A percentile compares a stretch with the other conserved stretches of the same genome.
Conservation (phyloP, 129 eudicot genomes). For the Pulicaria dysenterica region DNA sequence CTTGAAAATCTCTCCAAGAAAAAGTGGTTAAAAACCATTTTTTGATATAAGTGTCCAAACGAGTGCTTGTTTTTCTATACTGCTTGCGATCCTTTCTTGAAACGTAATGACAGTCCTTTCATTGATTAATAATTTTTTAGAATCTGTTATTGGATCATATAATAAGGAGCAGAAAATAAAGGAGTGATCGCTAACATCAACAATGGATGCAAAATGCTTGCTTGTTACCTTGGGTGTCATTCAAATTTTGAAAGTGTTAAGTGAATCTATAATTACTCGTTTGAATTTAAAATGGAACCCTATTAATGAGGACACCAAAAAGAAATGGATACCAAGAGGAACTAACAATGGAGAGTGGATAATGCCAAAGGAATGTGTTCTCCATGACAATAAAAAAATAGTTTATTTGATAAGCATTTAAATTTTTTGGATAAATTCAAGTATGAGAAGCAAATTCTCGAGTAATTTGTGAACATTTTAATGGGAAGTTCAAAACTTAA, state of each 20-base stretch:
- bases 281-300: conserved; percentile 36
- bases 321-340: conserved; percentile 52
- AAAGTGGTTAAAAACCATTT: background rate
- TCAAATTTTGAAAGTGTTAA: conserved; percentile 27
- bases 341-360: conserved; percentile 48
- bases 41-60: background rate
- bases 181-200: conserved; percentile 30
- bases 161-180: conserved; percentile 35
- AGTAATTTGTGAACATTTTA: conserved; percentile 39
- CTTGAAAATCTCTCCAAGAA: background rate
- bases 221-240: conserved; percentile 31
- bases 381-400: conserved; percentile 36
- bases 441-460: conserved; percentile 29
- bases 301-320: conserved; percentile 4
- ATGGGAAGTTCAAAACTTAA: conserved; percentile 37
- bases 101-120: conserved; percentile 45
- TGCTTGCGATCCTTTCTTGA: conserved; percentile 9
- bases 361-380: conserved; percentile 37
- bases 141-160: conserved; percentile 25
- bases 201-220: conserved; percentile 41
- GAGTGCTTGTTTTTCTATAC: conserved; percentile 45
- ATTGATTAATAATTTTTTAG: conserved; percentile 49
- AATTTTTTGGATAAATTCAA: conserved; percentile 46
- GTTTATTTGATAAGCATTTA: conserved; percentile 38
- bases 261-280: conserved; percentile 40